These are phyloP conservation scores for Suhomyces coccinellae DNA, from an alignment of 1,139 yeast genomes.

Conservation along the genomic window DNA sequence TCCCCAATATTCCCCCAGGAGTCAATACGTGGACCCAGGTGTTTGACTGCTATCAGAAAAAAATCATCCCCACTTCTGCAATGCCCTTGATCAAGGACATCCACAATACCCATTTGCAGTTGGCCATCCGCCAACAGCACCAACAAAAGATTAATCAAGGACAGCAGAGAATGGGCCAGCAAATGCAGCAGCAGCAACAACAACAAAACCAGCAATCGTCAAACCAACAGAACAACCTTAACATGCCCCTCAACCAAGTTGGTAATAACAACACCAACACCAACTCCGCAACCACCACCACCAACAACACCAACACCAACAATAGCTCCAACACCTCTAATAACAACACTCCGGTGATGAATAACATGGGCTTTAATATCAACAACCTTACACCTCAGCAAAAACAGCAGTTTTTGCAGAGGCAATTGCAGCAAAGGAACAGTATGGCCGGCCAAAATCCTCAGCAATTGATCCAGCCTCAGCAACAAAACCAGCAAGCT, in stretches of 20 bases:
- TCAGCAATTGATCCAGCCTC: conserved; percentile 38
- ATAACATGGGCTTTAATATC: conserved; percentile 18
- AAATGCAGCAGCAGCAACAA: conserved; percentile 15
- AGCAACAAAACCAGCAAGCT: conserved; percentile 35
- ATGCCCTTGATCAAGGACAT: conserved; percentile 60
- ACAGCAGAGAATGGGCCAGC: conserved; percentile 12
- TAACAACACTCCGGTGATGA: conserved; percentile 16
- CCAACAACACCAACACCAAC: background rate
- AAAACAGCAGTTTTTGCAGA: conserved; percentile 36
- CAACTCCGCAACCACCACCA: background rate
- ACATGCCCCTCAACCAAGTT: conserved; percentile 10
- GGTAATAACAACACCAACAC: background rate
- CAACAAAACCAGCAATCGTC: conserved; percentile 11
- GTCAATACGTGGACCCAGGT: conserved; percentile 84
- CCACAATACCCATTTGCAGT: conserved; percentile 57
- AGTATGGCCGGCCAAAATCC: conserved; percentile 27
- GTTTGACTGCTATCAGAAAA: conserved; percentile 64
- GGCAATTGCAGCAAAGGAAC: conserved; percentile 34
- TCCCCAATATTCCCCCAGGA: conserved; percentile 82
- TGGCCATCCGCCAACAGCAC: conserved; percentile 38
- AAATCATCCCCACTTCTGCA: conserved; percentile 54
- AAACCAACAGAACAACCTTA: conserved; percentile 16
- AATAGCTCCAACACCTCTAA: conserved; percentile 7
- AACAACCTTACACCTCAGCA: conserved; percentile 36
- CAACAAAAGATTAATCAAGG: conserved; percentile 24